These are phyloP conservation scores for Astragalus glycyphyllos DNA, from an alignment of 306 rosid genomes.

Conservation along the genomic window DNA sequence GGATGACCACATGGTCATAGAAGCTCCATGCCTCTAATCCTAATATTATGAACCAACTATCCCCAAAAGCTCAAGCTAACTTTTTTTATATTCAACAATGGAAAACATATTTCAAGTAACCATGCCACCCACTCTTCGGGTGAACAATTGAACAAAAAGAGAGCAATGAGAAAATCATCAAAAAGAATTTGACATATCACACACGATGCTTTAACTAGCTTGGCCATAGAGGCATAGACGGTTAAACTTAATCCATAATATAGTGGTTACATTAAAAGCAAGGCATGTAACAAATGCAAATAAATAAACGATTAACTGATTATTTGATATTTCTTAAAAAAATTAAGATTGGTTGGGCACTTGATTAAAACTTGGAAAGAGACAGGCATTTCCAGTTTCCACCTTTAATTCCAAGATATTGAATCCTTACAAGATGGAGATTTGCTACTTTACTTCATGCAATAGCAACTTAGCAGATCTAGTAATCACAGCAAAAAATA, in stretches of 20 bases:
- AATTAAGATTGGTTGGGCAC: not conserved
- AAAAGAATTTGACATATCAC: conserved; percentile 23
- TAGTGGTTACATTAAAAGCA: not conserved
- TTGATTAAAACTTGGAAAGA: not conserved
- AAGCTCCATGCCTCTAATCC: not conserved
- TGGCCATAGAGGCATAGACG: too few relatives aligned
- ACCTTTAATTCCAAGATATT: conserved; percentile 3
- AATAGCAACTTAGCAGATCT: conserved; percentile 5
- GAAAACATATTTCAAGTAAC: conserved; percentile 10
- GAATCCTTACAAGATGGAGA: not conserved
- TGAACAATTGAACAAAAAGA: conserved; percentile 17
- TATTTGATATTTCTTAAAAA: not conserved
- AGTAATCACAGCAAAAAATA: not conserved
- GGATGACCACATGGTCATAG: not conserved
- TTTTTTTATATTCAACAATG: conserved; percentile 4
- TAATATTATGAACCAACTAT: not conserved
- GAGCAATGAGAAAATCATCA: not conserved
- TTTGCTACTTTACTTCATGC: not conserved
- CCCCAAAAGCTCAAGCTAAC: not conserved
- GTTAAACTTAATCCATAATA: too few relatives aligned
- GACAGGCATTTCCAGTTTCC: not conserved
- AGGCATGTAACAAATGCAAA: conserved; percentile 29
- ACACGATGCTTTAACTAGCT: too few relatives aligned
- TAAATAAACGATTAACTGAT: conserved; percentile 15
- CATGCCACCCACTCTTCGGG: not conserved